Evolutionary conservation across 176 grass and related monocot species (phyloP).

Genomic region (Aegilops longissima): DNA sequence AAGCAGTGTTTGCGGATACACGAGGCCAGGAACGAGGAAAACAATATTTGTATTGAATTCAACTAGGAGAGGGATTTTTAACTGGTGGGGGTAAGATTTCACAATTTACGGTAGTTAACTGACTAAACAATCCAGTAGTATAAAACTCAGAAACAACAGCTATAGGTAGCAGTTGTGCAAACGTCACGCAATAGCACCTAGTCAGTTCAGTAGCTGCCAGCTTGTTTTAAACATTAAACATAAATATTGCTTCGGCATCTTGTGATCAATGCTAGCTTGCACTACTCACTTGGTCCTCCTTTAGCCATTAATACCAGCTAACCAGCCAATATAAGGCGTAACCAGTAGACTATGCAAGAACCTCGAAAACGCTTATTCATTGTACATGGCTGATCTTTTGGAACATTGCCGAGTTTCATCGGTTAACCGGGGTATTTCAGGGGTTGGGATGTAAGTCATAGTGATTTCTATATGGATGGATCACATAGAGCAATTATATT

Average conservation of each 20-base stretch:
- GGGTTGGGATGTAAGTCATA: not conserved
- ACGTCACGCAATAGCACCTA: not conserved
- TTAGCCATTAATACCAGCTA: not conserved
- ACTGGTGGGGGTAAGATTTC: not conserved
- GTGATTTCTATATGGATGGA: not conserved
- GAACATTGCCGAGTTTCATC: too few species aligned
- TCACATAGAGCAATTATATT: not conserved
- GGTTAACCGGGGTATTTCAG: not conserved
- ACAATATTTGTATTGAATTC: not conserved
- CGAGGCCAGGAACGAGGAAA: not conserved
- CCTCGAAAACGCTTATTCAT: not conserved
- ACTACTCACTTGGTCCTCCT: not conserved
- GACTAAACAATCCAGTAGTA: not conserved
- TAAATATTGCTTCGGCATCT: not conserved
- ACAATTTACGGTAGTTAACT: not conserved
- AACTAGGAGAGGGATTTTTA: not conserved
- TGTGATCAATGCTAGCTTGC: not conserved
- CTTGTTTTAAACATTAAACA: not conserved
- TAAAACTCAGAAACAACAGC: not conserved
- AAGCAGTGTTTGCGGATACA: not conserved
- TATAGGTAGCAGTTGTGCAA: not conserved
- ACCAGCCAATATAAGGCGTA: not conserved
- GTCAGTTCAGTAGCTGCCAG: not conserved
- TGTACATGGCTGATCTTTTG: not conserved
- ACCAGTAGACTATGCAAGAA: not conserved